Evolutionary conservation across 31 red algal genomes (phyloP), one percentile per base, ranked within the genome.

Genomic region (Asparagopsis taxiformis): DNA sequence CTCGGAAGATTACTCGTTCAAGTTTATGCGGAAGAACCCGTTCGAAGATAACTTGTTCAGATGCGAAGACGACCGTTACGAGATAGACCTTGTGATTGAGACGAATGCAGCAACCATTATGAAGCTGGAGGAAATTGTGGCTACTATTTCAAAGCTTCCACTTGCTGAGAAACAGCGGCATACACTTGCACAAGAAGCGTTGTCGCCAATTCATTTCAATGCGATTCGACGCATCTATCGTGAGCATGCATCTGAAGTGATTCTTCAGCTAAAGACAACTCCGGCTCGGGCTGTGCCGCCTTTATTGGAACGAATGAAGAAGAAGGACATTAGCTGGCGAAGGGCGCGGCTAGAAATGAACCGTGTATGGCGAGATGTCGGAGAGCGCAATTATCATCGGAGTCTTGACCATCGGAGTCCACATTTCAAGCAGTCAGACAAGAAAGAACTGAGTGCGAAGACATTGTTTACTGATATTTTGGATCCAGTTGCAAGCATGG

Each of bases 41-140:
- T 74, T 68, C 52, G 85, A 98, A 53, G 85, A 93, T 8, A 94
- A 94, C 59, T 72, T 98, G 1, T 94, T 87, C 56, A 70, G 89
- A 1, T 93, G 89, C 33, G 94, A 98, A 75, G 94, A 98, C 72
- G 94, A 98, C 56, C 72, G 94, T 28, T 98, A 98, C 64, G 94
- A 98, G 70, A 68, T 98, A 0, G 94, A 98, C 43, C 91, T 93
- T 75, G 90, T 98, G 17, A 98, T 98, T 46, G 81, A 82, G 33
- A 93, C 94, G 0, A 98, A 98, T 51, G 70, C 82, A 8, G 89
- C 94, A 16, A 98, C 91, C 2, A 98, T 98, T 51, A 65, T 72
- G 41, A 84, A 85, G 66, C 82, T 98, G 24, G 90, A 94, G 68
- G 74, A 78, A 13, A 88, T 98, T 59, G 84, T 82, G 52, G 68